Percentiles rank a stretch among this genome's conserved stretches.
Evolutionary conservation across 2,329 filamentous ascomycete genomes (phyloP).

Genomic region (Penicillium crustosum): DNA sequence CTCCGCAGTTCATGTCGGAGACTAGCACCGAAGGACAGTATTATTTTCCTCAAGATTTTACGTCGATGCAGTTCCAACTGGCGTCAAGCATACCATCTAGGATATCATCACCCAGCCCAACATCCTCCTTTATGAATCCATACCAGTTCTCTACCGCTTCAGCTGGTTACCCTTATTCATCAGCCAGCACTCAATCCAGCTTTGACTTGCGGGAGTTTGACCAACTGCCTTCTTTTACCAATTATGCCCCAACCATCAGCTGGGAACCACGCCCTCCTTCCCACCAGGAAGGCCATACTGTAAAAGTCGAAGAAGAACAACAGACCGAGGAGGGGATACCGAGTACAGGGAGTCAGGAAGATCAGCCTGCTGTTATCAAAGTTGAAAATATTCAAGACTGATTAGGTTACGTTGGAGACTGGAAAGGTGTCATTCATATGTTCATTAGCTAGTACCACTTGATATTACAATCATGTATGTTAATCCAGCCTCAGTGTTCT

Average conservation of each 20-base stretch:
- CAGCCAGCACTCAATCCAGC: not conserved
- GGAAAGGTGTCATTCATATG: not conserved
- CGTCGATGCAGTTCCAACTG: not conserved
- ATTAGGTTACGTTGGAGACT: not conserved
- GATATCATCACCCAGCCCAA: not conserved
- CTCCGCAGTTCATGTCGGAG: slow-evolving; percentile 6
- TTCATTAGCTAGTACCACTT: not conserved
- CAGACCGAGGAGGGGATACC: not conserved
- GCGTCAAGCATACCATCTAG: not conserved
- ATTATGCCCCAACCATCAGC: not conserved
- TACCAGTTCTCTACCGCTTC: not conserved
- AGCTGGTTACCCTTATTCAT: not conserved
- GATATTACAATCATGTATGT: not conserved
- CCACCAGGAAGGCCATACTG: not conserved
- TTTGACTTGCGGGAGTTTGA: not conserved
- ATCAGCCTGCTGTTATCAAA: not conserved
- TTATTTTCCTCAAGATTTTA: slow-evolving; percentile 7
- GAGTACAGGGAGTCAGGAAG: not conserved
- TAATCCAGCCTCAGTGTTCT: not conserved
- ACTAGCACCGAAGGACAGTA: not conserved
- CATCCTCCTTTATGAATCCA: slow-evolving; percentile 5
- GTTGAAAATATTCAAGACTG: not conserved
- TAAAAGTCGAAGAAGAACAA: not conserved
- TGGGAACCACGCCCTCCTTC: slow-evolving; percentile 5
- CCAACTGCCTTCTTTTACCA: not conserved